Evolutionary conservation across 495 filamentous ascomycete genomes (phyloP), one percentile per base, ranked within the genome.

Genomic region (Daldinia grandis): DNA sequence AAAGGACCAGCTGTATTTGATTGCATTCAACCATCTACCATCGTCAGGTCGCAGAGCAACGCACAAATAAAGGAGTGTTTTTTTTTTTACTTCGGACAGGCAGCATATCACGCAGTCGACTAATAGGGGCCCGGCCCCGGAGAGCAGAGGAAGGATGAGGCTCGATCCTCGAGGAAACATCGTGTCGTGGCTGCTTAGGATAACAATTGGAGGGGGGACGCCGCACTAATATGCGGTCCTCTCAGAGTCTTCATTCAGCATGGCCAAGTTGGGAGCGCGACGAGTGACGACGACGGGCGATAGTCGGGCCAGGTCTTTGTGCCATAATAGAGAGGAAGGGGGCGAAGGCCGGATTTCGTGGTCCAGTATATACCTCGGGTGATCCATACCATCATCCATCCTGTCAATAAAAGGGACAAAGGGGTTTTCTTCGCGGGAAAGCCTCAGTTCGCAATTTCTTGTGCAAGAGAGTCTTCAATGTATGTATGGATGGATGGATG

Each of bases 11-110:
- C 24, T 53, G 17, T 15, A 53, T 30, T 50, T 42, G 40, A 33
- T 65, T 66, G 62, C 62, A 71, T 71, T 55, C 58, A 42, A 38
- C 27, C 56, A 61, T 49, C 40, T 64, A 57, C 58, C 63, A 58
- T 62, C 42, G 31, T 12, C 62, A 50, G 42, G 54, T 47, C 42
- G 19, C 51, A 3, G 30, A 54, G 44, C 64, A 53, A 58, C 51
- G 47, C 37, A 67, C 42, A 31, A 17, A 19, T 24, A 67, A 51
- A 38, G 38, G 30, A 42, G 51, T 42, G 30, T 28, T 60, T 25
- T 42, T 37, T 54, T 17, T 40, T 15, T 25, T 28, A 33, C 21
- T 57, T 56, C 25, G 21, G 17, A 66, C 25, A 66, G 24, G 42
- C 40, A 38, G 57, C 33, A 38, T 35, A 62, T 30, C 37, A 40